A percentile compares a stretch with the other conserved stretches of the same genome.
Evolutionary conservation across 2,329 filamentous ascomycete species (phyloP).

Genomic region (Fusarium decemcellulare): DNA sequence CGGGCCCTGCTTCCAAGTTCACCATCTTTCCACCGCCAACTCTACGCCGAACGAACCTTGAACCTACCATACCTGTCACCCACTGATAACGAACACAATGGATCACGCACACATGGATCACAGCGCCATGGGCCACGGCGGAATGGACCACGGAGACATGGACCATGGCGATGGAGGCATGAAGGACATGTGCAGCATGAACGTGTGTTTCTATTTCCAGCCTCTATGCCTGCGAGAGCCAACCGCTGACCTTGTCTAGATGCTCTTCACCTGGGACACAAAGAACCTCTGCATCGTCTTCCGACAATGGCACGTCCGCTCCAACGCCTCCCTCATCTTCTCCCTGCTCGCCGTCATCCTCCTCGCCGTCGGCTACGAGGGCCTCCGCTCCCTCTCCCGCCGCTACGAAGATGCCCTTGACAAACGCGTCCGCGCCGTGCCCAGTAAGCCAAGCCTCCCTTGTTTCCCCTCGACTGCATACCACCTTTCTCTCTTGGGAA

Average conservation of each 20-base stretch:
- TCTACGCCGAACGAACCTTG: neutral
- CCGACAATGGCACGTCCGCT: slow-evolving; percentile 87
- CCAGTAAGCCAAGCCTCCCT: slow-evolving; percentile 61
- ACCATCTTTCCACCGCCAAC: neutral
- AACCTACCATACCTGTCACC: neutral
- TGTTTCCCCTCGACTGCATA: slow-evolving; percentile 5
- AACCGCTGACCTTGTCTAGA: slow-evolving; percentile 65
- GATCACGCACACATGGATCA: slow-evolving; percentile 62
- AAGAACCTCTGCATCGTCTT: slow-evolving; percentile 97
- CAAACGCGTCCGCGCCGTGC: slow-evolving; percentile 61
- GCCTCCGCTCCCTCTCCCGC: slow-evolving; percentile 81
- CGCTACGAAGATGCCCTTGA: slow-evolving; percentile 78
- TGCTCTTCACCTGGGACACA: slow-evolving; percentile 98
- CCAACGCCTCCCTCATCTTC: slow-evolving; percentile 80
- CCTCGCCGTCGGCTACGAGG: slow-evolving; percentile 94
- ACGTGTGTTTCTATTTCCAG: slow-evolving; percentile 68
- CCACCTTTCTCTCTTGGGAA: slow-evolving; percentile 24
- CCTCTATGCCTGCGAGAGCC: neutral
- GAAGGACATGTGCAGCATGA: slow-evolving; percentile 87
- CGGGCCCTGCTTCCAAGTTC: too few relatives aligned
- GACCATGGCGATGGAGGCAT: slow-evolving; percentile 73
- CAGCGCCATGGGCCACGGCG: slow-evolving; percentile 35
- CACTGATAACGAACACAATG: slow-evolving; percentile 49
- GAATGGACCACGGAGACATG: slow-evolving; percentile 62
- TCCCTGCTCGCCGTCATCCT: slow-evolving; percentile 87